phyloP scores from a whole-genome alignment of 257 asterid species.

The Verbascum thapsus region DNA sequence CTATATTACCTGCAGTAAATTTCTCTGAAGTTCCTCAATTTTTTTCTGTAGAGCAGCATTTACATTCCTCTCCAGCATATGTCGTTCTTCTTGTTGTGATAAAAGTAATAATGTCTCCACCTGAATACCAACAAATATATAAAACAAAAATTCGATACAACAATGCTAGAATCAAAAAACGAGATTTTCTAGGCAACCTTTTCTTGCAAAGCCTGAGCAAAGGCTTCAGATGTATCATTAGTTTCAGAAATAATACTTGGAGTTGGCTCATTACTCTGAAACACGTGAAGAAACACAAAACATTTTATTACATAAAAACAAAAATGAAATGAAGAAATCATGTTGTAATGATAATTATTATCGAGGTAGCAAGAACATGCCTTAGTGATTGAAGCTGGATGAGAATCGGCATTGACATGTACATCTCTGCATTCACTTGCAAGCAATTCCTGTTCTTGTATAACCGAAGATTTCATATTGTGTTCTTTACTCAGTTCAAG shows the following conservation, averaged over 20 bases:
- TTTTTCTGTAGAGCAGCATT: constrained; percentile 75
- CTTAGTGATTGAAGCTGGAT: constrained; percentile 45
- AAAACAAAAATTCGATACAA: constrained; percentile 22
- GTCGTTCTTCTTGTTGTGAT: constrained; percentile 93
- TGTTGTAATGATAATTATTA: neutral
- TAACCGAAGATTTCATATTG: constrained; percentile 36
- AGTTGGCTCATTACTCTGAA: constrained; percentile 48
- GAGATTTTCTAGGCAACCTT: constrained; percentile 54
- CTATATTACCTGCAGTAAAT: constrained; percentile 71
- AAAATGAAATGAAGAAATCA: neutral
- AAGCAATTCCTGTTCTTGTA: constrained; percentile 41
- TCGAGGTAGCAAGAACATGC: constrained; percentile 39
- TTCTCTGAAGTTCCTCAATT: constrained; percentile 83
- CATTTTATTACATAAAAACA: neutral
- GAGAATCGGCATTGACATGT: constrained; percentile 56
- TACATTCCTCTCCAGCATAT: constrained; percentile 79
- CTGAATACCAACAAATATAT: constrained; percentile 44
- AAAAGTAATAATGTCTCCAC: constrained; percentile 77
- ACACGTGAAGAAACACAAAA: constrained; percentile 27
- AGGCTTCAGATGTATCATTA: constrained; percentile 60
- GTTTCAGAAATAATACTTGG: constrained; percentile 34
- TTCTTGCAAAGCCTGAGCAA: constrained; percentile 88
- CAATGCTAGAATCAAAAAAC: constrained; percentile 22
- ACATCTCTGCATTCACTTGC: constrained; percentile 79
- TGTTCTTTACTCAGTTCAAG: constrained; percentile 46